Conservation (phyloP, 2,329 filamentous ascomycete genomes). For the Aspergillus arachidicola region DNA sequence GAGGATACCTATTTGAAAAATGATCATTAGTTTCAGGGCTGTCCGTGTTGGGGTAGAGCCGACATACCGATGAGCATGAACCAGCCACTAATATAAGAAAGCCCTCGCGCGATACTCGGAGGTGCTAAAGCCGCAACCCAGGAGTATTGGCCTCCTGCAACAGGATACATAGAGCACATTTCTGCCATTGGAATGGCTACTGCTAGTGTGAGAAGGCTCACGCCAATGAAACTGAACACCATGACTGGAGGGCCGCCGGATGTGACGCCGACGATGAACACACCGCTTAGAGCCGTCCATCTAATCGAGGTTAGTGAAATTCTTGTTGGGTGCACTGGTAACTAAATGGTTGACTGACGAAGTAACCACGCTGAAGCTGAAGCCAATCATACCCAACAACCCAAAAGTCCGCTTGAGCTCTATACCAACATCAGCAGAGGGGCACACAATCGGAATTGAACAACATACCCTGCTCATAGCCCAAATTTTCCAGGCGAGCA, state of each 20-base stretch:
- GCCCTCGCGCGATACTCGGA: constrained; percentile 44
- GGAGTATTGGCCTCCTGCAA: constrained; percentile 60
- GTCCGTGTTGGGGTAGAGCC: not conserved
- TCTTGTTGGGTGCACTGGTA: too few relatives aligned
- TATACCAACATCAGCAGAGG: constrained; percentile 22
- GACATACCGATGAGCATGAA: constrained; percentile 51
- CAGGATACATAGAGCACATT: constrained; percentile 59
- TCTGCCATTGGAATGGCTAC: constrained; percentile 63
- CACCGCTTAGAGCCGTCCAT: constrained; percentile 60
- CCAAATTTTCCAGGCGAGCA: constrained; percentile 40
- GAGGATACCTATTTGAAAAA: constrained; percentile 41
- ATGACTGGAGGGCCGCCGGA: constrained; percentile 62
- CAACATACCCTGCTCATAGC: constrained; percentile 43
- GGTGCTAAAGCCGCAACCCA: constrained; percentile 62
- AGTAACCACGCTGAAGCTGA: constrained; percentile 62
- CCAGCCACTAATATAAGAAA: constrained; percentile 52
- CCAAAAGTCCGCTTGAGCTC: constrained; percentile 61
- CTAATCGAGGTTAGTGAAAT: constrained; percentile 21
- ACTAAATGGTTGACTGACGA: constrained; percentile 32
- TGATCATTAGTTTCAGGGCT: not conserved
- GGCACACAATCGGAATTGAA: not conserved
- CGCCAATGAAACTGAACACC: constrained; percentile 60
- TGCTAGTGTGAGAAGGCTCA: constrained; percentile 54
- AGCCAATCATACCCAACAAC: constrained; percentile 60
- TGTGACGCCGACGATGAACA: constrained; percentile 58